phyloP scores from a whole-genome alignment of 768 basidiomycete genomes.

The Boletus patriciae region DNA sequence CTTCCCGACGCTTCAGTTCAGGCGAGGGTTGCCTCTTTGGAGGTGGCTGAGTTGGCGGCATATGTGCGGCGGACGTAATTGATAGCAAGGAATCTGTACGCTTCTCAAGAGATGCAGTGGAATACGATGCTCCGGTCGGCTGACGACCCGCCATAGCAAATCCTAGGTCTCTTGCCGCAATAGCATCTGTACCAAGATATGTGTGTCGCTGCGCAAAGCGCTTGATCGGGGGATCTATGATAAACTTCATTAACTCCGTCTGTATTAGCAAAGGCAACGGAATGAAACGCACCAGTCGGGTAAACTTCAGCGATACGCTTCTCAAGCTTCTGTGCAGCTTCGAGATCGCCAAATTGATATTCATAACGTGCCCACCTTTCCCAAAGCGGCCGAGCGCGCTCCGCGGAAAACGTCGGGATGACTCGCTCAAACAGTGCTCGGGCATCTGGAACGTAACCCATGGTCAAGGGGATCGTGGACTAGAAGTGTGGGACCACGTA shows the following conservation, averaged over 20 bases:
- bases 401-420: conserved; percentile 72
- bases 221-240: conserved; percentile 82
- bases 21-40: conserved; percentile 35
- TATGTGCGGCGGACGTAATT: conserved; percentile 28
- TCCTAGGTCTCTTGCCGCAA: conserved; percentile 86
- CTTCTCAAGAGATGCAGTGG: conserved; percentile 29
- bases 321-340: conserved; percentile 85
- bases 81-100: conserved; percentile 40
- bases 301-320: conserved; percentile 86
- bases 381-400: conserved; percentile 85
- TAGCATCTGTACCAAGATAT: conserved; percentile 78
- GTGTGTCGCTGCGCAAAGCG: conserved; percentile 82
- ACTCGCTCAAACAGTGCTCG: conserved; percentile 93
- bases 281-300: conserved; percentile 61
- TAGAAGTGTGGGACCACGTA: conserved; percentile 40
- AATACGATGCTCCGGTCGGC: conserved; percentile 18
- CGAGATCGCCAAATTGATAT: conserved; percentile 92
- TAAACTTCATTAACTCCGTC: background rate
- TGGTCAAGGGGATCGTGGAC: conserved; percentile 2
- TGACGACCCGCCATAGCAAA: conserved; percentile 52
- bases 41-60: conserved; percentile 23
- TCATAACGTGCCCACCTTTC: conserved; percentile 95
- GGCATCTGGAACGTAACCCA: conserved; percentile 61
- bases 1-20: conserved; percentile 43
- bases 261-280: background rate